These are phyloP conservation scores for Malassezia globosa DNA, from an alignment of 1,284 basidiomycete genomes.

Conservation along the genomic window DNA sequence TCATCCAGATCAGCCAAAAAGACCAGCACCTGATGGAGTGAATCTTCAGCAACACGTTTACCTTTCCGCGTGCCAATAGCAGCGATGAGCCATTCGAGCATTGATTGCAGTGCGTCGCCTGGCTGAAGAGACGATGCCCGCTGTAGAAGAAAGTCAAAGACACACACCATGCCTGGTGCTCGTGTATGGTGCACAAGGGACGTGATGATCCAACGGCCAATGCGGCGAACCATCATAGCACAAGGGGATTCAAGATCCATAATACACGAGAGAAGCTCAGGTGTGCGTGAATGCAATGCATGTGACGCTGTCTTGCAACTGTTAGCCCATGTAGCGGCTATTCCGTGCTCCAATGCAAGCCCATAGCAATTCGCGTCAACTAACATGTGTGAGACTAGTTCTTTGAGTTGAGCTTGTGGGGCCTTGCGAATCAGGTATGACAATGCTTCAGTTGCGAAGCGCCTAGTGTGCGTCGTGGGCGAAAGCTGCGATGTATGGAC, in stretches of 20 bases:
- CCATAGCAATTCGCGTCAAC: constrained; percentile 20
- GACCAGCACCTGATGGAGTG: constrained; percentile 28
- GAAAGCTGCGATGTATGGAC: background rate
- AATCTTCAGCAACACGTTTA: constrained; percentile 25
- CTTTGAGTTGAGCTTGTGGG: constrained; percentile 23
- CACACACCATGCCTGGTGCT: constrained; percentile 22
- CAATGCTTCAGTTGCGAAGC: constrained; percentile 43
- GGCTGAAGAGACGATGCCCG: background rate
- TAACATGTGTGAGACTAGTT: constrained; percentile 26
- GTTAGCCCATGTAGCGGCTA: constrained; percentile 41
- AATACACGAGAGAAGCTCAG: constrained; percentile 1
- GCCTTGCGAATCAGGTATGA: constrained; percentile 43
- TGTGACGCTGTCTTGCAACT: constrained; percentile 24
- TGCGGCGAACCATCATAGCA: background rate
- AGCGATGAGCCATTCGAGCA: constrained; percentile 30
- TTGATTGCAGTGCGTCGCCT: constrained; percentile 13
- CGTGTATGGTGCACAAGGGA: constrained; percentile 37
- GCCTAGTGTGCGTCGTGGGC: constrained; percentile 29
- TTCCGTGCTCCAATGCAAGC: constrained; percentile 21
- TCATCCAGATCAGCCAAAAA: constrained; percentile 20
- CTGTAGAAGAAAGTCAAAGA: constrained; percentile 22
- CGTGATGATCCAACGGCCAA: constrained; percentile 28
- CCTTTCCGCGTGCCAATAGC: constrained; percentile 39
- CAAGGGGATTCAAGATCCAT: background rate
- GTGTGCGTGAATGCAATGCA: constrained; percentile 10